Evolutionary conservation across 345 rosid species (phyloP), one percentile per base, ranked within the genome.

Genomic region (Draba incana): DNA sequence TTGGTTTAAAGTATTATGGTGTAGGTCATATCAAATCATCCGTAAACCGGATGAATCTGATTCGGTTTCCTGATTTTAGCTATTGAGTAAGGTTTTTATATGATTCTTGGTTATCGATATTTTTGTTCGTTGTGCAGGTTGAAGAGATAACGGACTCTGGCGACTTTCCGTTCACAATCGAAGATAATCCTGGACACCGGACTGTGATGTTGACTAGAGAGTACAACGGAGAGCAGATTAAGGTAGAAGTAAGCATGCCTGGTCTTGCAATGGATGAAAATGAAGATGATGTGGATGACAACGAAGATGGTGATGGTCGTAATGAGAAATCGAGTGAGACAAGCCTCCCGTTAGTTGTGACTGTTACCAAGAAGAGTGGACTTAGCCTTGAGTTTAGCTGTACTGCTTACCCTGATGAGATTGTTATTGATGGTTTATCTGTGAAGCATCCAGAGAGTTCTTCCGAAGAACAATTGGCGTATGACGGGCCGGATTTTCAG

Each of bases 401-500:
- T 49, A 77, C 84, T 51, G 97, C 93, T 68, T 85, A 65, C 67
- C 79, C 85, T 0, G 91, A 86, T 62, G 88, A 76, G 75, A 75
- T 94, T 39, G 53, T 77, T 8, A 84, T 94, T 0, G 95, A 87
- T 57, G 77, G 80, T 71, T 70, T 91, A 71, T 65, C 86, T 0
- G 78, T 86, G 37, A 84, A 77, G 57, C 76, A 64, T 46, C 66
- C 88, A 2, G 83, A 83, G 37, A 33, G 35, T 53, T 53, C 80
- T 2, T 62, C 66, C 0, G 88, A 86, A 58, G 88, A 86, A 35
- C 75, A 80, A 12, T 56, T 84, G 52, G 77, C 81, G 5, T 91
- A 89, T 23, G 92, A 84, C 39, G 98, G 98, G 5, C 96, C 97
- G 44, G 88, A 87, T 73, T 89, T 89, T 79, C 76, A 80, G 97